Percentiles rank a stretch among this genome's conserved stretches.
phyloP scores from a whole-genome alignment of 176 grass and related monocot species.

The bread wheat (Triticum aestivum) region DNA sequence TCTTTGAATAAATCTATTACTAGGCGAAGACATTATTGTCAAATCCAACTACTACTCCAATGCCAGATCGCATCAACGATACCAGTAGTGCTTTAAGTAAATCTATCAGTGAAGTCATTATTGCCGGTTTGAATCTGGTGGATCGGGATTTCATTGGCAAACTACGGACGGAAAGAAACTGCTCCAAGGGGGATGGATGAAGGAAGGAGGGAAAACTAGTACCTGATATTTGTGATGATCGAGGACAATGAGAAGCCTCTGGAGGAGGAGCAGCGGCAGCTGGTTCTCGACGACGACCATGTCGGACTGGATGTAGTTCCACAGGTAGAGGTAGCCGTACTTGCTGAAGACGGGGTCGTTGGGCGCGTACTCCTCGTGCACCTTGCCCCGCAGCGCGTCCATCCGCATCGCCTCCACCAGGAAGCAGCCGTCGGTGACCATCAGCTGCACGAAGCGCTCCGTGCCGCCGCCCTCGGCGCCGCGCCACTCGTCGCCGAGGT shows the following conservation, averaged over 20 bases:
- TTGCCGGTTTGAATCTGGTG: not conserved
- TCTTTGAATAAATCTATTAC: not conserved
- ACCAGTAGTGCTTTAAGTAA: not conserved
- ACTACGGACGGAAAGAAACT: no score
- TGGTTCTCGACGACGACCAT: slow-evolving; percentile 57
- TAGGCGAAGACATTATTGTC: not conserved
- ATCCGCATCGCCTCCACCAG: slow-evolving; percentile 39
- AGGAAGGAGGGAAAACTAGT: not conserved
- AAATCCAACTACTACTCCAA: not conserved
- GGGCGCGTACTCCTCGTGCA: slow-evolving; percentile 13
- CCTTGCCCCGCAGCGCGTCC: not conserved
- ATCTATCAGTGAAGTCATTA: not conserved
- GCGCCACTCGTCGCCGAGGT: slow-evolving; percentile 32
- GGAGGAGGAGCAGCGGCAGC: slow-evolving; percentile 27
- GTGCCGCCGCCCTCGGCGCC: not conserved
- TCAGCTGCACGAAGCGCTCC: slow-evolving; percentile 35
- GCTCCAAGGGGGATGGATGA: no score
- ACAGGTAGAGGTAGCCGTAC: slow-evolving; percentile 29
- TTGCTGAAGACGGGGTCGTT: slow-evolving; percentile 56
- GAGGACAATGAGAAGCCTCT: not conserved
- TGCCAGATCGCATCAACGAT: not conserved
- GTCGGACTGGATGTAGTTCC: not conserved
- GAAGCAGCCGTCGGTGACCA: slow-evolving; percentile 56
- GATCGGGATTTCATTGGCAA: no score
- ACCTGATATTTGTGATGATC: not conserved